A percentile compares a stretch with the other conserved stretches of the same genome.
phyloP scores from a whole-genome alignment of 139 green algal species.

The Limnomonas spitsbergensis region DNA sequence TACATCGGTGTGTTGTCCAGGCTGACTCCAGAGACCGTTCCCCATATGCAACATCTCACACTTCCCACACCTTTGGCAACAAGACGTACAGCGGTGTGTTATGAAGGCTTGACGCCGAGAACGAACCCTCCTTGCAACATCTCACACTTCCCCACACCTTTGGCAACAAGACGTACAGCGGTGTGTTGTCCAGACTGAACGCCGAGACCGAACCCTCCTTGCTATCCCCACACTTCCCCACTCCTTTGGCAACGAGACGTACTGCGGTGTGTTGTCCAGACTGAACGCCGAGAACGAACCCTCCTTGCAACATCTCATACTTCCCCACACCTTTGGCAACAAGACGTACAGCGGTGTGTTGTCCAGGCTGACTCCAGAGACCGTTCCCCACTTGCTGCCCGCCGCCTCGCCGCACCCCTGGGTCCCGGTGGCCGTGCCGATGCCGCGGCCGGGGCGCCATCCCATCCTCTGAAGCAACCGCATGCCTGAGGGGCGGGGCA shows the following conservation, averaged over 20 bases:
- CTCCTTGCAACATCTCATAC: neutral
- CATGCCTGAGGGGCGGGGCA: slow-evolving; percentile 50
- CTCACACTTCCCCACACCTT: slow-evolving; percentile 54
- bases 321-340: slow-evolving; percentile 63
- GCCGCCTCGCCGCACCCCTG: neutral
- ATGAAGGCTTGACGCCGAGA: slow-evolving; percentile 57
- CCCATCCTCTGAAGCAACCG: slow-evolving; percentile 89
- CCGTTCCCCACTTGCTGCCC: slow-evolving; percentile 57
- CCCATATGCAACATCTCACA: slow-evolving; percentile 24
- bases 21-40: slow-evolving; percentile 54
- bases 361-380: slow-evolving; percentile 58
- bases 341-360: slow-evolving; percentile 71
- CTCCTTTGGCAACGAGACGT: neutral
- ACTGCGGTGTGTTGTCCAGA: neutral
- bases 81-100: slow-evolving; percentile 71
- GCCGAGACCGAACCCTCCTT: slow-evolving; percentile 40
- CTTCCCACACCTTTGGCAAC: neutral
- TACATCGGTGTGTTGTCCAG: slow-evolving; percentile 71
- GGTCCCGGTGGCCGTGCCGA: slow-evolving; percentile 43
- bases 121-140: slow-evolving; percentile 32
- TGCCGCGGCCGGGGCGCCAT: slow-evolving; percentile 81
- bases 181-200: slow-evolving; percentile 68
- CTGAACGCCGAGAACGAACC: neutral
- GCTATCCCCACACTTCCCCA: too few species aligned
- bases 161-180: slow-evolving; percentile 63